Conservation (phyloP, 257 asterid genomes). For the Fraxinus americana region DNA sequence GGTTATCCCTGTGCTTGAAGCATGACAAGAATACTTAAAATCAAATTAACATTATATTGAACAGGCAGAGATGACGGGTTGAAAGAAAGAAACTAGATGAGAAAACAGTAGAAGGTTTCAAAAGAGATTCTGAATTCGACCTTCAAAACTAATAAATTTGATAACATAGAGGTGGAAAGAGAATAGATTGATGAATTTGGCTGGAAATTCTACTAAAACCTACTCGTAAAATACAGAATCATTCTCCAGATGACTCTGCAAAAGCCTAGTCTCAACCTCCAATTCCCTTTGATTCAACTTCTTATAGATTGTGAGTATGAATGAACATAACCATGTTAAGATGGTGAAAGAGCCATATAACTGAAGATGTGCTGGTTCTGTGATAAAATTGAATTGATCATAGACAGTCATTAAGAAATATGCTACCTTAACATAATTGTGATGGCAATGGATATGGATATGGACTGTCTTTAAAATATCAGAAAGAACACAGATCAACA, state of each 20-base stretch:
- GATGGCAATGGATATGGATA: neutral
- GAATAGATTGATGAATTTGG: neutral
- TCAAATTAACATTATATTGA: neutral
- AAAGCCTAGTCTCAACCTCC: neutral
- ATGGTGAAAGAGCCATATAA: neutral
- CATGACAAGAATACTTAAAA: conserved; percentile 2
- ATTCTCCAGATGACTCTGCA: conserved; percentile 6
- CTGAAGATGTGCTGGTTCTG: neutral
- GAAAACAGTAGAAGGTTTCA: neutral
- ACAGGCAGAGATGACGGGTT: neutral
- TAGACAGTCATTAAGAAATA: neutral
- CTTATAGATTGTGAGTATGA: neutral
- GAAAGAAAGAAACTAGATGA: conserved; percentile 5
- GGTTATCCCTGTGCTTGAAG: conserved; percentile 12
- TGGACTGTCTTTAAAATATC: neutral
- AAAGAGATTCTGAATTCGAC: conserved; percentile 1
- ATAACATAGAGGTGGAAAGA: neutral
- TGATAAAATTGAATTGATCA: neutral
- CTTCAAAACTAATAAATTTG: neutral
- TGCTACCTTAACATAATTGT: neutral
- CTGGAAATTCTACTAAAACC: conserved; percentile 4
- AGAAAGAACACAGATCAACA: neutral
- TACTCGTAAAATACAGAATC: neutral
- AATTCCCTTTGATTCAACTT: neutral
- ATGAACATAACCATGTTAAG: neutral